Percentiles rank a stretch among this genome's conserved stretches.
These are phyloP conservation scores for Xylariales sp. DNA, from an alignment of 2,329 filamentous ascomycete species.

Conservation along the genomic window DNA sequence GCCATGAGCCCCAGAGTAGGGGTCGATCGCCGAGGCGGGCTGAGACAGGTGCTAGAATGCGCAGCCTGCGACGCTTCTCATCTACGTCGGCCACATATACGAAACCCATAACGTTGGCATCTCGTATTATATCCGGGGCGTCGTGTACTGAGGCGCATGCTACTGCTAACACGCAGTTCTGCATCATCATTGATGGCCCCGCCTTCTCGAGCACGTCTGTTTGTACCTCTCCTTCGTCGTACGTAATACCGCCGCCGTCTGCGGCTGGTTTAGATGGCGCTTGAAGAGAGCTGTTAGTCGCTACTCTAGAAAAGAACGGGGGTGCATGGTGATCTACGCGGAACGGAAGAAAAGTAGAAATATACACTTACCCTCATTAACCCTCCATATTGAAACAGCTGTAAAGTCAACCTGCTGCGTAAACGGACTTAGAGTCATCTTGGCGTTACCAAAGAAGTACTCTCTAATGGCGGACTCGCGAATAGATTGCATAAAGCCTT, in stretches of 20 bases:
- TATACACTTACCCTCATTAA: conserved; percentile 66
- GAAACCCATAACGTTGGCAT: conserved; percentile 89
- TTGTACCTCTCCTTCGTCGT: conserved; percentile 41
- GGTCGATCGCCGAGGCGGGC: conserved; percentile 83
- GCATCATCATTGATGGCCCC: conserved; percentile 73
- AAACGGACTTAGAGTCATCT: conserved; percentile 83
- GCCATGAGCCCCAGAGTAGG: conserved; percentile 86
- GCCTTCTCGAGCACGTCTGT: conserved; percentile 68
- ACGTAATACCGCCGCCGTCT: conserved; percentile 29
- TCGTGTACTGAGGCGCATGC: conserved; percentile 81
- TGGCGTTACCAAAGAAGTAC: conserved; percentile 91
- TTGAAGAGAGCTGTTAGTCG: conserved; percentile 13
- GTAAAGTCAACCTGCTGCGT: conserved; percentile 86
- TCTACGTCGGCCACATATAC: conserved; percentile 94
- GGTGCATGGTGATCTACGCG: neutral
- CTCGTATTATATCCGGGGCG: conserved; percentile 76
- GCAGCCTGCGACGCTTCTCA: conserved; percentile 81
- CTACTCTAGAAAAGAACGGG: conserved; percentile 2
- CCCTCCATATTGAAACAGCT: conserved; percentile 77
- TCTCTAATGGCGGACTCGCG: conserved; percentile 84
- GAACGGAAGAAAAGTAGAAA: neutral
- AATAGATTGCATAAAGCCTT: conserved; percentile 76
- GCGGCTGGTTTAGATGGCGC: conserved; percentile 29
- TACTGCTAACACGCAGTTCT: conserved; percentile 86
- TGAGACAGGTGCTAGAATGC: conserved; percentile 84